Conservation (phyloP, 805 yeast genomes). For the Candida verbasci region DNA sequence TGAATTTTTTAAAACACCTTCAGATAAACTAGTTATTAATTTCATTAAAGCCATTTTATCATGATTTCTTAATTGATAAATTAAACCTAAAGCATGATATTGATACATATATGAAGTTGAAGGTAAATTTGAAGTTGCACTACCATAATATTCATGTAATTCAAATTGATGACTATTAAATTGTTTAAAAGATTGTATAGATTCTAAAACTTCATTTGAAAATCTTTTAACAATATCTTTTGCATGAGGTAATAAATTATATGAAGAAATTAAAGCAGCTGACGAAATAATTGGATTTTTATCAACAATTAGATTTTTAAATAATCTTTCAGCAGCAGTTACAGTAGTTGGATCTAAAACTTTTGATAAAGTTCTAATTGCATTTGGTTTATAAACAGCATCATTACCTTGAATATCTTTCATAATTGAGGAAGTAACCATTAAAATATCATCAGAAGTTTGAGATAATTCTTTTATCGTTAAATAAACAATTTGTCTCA, state of each 20-base stretch:
- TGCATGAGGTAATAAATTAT: constrained; percentile 84
- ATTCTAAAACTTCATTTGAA: constrained; percentile 90
- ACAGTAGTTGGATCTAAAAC: constrained; percentile 89
- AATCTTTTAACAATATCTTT: constrained; percentile 91
- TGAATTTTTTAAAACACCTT: constrained; percentile 66
- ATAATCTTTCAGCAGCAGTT: constrained; percentile 85
- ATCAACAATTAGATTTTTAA: constrained; percentile 91
- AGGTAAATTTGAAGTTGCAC: constrained; percentile 49
- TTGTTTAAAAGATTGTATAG: constrained; percentile 61
- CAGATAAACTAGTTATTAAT: constrained; percentile 73
- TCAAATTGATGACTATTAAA: constrained; percentile 48
- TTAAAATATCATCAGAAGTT: constrained; percentile 87
- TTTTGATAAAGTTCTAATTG: constrained; percentile 85
- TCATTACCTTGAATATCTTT: constrained; percentile 94
- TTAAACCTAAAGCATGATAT: constrained; percentile 90
- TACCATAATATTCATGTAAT: constrained; percentile 53
- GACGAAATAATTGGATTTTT: constrained; percentile 81
- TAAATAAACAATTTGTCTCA: constrained; percentile 90
- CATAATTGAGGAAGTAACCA: constrained; percentile 98
- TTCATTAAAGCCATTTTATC: constrained; percentile 93
- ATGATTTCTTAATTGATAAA: constrained; percentile 82
- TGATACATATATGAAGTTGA: constrained; percentile 79
- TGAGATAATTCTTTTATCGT: constrained; percentile 88
- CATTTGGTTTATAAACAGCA: constrained; percentile 83
- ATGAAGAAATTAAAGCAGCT: constrained; percentile 91